These are phyloP conservation scores for Aspergillus floridensis DNA, from an alignment of 2,329 filamentous ascomycete species.

Conservation along the genomic window DNA sequence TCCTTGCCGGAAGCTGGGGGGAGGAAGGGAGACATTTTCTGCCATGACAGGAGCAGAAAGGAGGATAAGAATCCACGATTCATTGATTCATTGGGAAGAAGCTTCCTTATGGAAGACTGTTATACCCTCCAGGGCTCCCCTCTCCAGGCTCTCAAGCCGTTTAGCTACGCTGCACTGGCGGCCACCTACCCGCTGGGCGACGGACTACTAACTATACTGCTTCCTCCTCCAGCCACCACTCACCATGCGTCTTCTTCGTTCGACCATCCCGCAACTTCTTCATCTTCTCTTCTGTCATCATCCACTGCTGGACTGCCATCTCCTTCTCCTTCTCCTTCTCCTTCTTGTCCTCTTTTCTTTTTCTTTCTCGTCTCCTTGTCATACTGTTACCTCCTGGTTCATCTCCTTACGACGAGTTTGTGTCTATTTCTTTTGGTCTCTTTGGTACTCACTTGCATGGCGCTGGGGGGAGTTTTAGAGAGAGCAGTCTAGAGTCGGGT, in stretches of 20 bases:
- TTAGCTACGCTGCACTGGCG: neutral
- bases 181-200: neutral
- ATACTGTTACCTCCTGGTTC: too few species aligned
- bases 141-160: too few species aligned
- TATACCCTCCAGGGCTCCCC: too few species aligned
- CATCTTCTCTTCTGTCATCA: neutral
- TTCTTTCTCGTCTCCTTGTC: too few species aligned
- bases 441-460: constrained; percentile 8
- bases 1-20: neutral
- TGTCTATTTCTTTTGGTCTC: neutral
- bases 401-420: neutral
- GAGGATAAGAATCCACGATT: too few species aligned
- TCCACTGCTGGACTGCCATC: too few species aligned
- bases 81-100: too few species aligned
- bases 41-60: neutral
- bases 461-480: constrained; percentile 9
- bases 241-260: neutral
- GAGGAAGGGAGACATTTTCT: neutral
- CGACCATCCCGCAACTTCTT: neutral
- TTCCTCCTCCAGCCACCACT: neutral
- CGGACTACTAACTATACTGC: neutral
- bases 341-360: neutral
- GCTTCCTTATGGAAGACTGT: neutral
- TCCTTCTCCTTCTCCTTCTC: neutral
- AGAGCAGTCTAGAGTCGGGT: neutral